phyloP scores from a whole-genome alignment of 805 yeast species.

The Komagataella mondaviorum region DNA sequence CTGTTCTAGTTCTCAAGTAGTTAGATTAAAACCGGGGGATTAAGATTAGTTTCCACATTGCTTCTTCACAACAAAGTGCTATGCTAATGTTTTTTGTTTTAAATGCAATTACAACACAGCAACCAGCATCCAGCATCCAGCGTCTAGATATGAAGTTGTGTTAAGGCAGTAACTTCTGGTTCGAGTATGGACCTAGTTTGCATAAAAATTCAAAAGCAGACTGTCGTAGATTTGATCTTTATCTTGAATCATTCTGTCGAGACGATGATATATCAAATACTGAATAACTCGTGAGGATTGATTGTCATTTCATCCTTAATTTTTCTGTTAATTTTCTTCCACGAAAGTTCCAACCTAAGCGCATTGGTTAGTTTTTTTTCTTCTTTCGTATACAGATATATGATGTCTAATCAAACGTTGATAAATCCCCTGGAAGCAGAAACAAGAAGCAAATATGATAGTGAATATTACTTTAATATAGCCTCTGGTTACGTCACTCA shows the following conservation, averaged over 20 bases:
- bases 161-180: not conserved
- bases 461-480: constrained; percentile 56
- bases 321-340: not conserved
- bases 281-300: too few relatives aligned
- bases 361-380: not conserved
- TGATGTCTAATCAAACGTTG: not conserved
- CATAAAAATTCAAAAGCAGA: too few relatives aligned
- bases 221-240: too few relatives aligned
- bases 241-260: too few relatives aligned
- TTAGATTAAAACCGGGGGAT: not conserved
- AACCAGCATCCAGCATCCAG: not conserved
- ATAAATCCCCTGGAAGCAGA: constrained; percentile 38
- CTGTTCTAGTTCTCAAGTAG: not conserved
- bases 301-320: too few relatives aligned
- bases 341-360: not conserved
- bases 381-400: not conserved
- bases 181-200: too few relatives aligned
- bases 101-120: not conserved
- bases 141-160: too few relatives aligned
- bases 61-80: not conserved
- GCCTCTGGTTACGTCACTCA: constrained; percentile 46
- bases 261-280: too few relatives aligned
- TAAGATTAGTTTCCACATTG: too few relatives aligned
- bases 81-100: not conserved
- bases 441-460: constrained; percentile 22